Evolutionary conservation across 495 filamentous ascomycete species (phyloP), one percentile per base, ranked within the genome.

Genomic region (Elasticomyces elasticus): DNA sequence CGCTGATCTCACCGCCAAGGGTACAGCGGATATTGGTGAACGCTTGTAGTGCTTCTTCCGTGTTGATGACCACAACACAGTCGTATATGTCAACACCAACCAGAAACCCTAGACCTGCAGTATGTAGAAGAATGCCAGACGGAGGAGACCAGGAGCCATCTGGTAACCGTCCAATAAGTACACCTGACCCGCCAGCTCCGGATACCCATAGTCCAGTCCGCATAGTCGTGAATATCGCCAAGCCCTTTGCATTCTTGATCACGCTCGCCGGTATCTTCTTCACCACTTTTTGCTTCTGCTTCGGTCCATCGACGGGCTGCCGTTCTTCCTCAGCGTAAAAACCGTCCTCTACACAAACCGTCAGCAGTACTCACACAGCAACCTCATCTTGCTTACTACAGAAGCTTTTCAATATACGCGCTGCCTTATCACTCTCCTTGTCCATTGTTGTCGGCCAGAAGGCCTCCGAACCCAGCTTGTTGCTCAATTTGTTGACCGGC

Each of bases 141-240:
- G 89, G 89, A 2, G 87, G 85, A 46, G 85, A 89, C 89, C 89
- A 95, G 62, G 81, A 81, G 2, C 89, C 88, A 52, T 89, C 86
- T 28, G 83, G 81, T 62, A 83, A 83, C 27, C 89, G 79, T 19
- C 78, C 89, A 46, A 94, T 74, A 43, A 95, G 74, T 22, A 95
- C 75, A 42, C 89, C 89, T 60, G 86, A 88, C 11, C 85, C 85
- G 26, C 89, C 88, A 6, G 89, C 89, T 27, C 89, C 89, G 50
- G 87, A 88, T 33, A 91, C 73, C 89, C 89, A 95, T 17, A 95
- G 76, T 30, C 89, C 89, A 17, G 88, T 88, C 47, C 89, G 83
- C 86, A 95, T 90, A 20, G 86, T 90, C 0, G 89, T 94, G 72
- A 95, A 95, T 57, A 95, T 83, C 24, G 87, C 88, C 31, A 95